Conservation (phyloP, 768 basidiomycete species). For the Paxillus involutus region DNA sequence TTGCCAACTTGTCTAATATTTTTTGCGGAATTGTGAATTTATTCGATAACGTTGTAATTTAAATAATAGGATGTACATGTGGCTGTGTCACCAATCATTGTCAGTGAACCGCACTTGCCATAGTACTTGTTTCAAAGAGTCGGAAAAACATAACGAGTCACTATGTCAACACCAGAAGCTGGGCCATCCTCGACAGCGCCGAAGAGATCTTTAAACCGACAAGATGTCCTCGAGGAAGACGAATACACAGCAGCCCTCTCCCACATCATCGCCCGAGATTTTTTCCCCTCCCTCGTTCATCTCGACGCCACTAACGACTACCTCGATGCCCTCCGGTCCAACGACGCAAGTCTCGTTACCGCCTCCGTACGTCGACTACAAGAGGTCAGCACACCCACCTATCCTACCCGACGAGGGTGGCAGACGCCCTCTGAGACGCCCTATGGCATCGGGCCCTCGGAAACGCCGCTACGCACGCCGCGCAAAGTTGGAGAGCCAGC, state of each 20-base stretch:
- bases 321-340: slow-evolving; percentile 73
- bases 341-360: slow-evolving; percentile 75
- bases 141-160: too few species aligned
- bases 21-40: slow-evolving; percentile 6
- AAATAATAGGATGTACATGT: neutral
- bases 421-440: slow-evolving; percentile 66
- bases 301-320: slow-evolving; percentile 88
- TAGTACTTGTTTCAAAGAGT: too few species aligned
- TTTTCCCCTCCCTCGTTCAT: slow-evolving; percentile 92
- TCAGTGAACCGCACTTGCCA: neutral
- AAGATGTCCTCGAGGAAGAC: slow-evolving; percentile 84
- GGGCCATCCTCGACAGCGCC: slow-evolving; percentile 25
- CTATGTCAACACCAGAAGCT: slow-evolving; percentile 32
- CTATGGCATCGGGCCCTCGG: slow-evolving; percentile 53
- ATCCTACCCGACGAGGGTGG: slow-evolving; percentile 31
- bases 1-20: slow-evolving; percentile 1
- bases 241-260: slow-evolving; percentile 91
- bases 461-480: slow-evolving; percentile 62
- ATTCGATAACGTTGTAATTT: neutral
- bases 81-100: neutral
- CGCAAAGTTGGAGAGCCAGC: slow-evolving; percentile 41
- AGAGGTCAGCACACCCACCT: slow-evolving; percentile 55
- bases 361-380: slow-evolving; percentile 75
- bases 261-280: slow-evolving; percentile 93
- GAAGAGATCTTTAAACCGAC: slow-evolving; percentile 67